phyloP scores from a whole-genome alignment of 441 rosid genomes.

The Erodium trifolium region DNA sequence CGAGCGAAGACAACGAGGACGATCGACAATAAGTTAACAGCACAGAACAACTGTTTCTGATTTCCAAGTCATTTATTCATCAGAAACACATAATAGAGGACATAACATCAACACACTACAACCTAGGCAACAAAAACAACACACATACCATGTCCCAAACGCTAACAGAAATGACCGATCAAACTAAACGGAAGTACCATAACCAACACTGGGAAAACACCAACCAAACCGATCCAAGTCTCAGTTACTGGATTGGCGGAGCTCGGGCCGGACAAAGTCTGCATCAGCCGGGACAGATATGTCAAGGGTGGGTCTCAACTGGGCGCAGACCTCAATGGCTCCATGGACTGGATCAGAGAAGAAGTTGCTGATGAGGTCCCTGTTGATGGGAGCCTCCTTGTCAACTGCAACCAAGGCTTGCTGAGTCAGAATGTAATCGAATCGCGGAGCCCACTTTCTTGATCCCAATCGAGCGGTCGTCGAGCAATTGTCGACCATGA shows the following conservation, averaged over 20 bases:
- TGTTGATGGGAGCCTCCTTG: conserved; percentile 48
- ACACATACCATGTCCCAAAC: too few species aligned
- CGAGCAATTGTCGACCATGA: conserved; percentile 97
- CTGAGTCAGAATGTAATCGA: conserved; percentile 72
- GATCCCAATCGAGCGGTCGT: conserved; percentile 89
- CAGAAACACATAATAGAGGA: too few species aligned
- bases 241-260: conserved; percentile 60
- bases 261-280: conserved; percentile 86
- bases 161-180: too few species aligned
- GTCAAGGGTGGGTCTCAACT: conserved; percentile 77
- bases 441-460: conserved; percentile 90
- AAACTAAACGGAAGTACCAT: too few species aligned
- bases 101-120: too few species aligned
- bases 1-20: too few species aligned
- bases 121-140: too few species aligned
- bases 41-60: too few species aligned
- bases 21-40: too few species aligned
- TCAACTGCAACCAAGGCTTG: conserved; percentile 79
- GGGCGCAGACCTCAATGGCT: conserved; percentile 81
- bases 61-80: too few species aligned
- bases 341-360: conserved; percentile 75
- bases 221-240: neutral
- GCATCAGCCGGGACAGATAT: conserved; percentile 84
- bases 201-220: too few species aligned
- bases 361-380: conserved; percentile 83